These are phyloP conservation scores for Trichoderma asperellum DNA, from an alignment of 2,329 filamentous ascomycete species.

Conservation along the genomic window DNA sequence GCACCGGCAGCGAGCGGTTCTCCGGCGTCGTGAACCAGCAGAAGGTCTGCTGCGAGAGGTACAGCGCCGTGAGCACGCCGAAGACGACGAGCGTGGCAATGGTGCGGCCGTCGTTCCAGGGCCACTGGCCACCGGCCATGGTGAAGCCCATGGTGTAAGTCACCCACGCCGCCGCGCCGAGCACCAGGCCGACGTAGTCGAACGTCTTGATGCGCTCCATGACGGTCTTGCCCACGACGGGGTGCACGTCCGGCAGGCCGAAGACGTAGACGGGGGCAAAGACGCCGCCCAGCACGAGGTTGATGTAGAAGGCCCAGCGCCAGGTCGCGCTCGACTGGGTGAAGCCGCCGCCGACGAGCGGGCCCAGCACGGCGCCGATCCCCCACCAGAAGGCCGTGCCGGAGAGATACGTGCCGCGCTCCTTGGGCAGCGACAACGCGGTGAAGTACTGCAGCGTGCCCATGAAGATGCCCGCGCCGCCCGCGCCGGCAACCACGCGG, in stretches of 20 bases:
- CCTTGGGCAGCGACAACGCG: slow-evolving; percentile 35
- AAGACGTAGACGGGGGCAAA: slow-evolving; percentile 23
- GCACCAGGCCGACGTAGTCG: slow-evolving; percentile 40
- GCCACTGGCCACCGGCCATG: slow-evolving; percentile 52
- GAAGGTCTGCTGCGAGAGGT: slow-evolving; percentile 5
- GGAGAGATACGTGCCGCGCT: slow-evolving; percentile 37
- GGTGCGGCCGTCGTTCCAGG: slow-evolving; percentile 49
- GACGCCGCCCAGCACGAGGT: slow-evolving; percentile 46
- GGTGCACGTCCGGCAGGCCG: slow-evolving; percentile 16
- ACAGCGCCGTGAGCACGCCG: slow-evolving; percentile 38
- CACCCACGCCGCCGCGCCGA: slow-evolving; percentile 4
- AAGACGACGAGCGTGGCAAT: slow-evolving; percentile 52
- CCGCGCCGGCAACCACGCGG: slow-evolving; percentile 47
- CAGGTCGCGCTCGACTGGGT: slow-evolving; percentile 31
- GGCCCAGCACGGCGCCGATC: slow-evolving; percentile 43
- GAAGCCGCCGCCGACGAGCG: slow-evolving; percentile 49
- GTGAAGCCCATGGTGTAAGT: slow-evolving; percentile 50
- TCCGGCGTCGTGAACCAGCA: slow-evolving; percentile 16
- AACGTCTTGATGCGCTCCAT: slow-evolving; percentile 40
- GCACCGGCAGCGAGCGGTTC: slow-evolving; percentile 12
- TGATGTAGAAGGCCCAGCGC: slow-evolving; percentile 53
- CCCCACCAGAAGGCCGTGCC: slow-evolving; percentile 30
- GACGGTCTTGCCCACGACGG: slow-evolving; percentile 9
- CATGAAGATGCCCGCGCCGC: slow-evolving; percentile 48
- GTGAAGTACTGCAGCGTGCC: slow-evolving; percentile 32